These are phyloP conservation scores for Zygotorulaspora danielsina DNA, from an alignment of 805 yeast genomes.

Conservation along the genomic window DNA sequence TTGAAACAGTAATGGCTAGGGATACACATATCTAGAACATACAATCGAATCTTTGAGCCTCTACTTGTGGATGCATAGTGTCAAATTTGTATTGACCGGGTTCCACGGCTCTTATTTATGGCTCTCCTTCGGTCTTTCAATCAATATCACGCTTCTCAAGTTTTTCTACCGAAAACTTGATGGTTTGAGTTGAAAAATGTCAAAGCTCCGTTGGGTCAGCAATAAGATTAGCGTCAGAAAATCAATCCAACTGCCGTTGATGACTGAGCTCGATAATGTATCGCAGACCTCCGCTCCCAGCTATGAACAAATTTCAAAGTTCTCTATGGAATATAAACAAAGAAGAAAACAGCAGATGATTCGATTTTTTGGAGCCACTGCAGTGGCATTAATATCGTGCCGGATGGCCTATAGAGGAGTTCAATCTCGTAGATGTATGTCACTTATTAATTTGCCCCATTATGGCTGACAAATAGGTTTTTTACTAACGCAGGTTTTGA, in stretches of 20 bases:
- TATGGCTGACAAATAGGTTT: background rate
- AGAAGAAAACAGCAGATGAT: slow-evolving; percentile 71
- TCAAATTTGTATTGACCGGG: background rate
- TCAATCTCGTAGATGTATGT: slow-evolving; percentile 58
- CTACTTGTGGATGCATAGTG: slow-evolving; percentile 52
- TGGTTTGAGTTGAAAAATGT: no score
- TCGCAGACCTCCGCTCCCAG: background rate
- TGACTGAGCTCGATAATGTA: background rate
- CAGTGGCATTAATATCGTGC: slow-evolving; percentile 65
- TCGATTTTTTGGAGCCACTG: slow-evolving; percentile 66
- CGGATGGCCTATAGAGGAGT: slow-evolving; percentile 74
- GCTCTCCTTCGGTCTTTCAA: background rate
- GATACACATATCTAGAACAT: no score
- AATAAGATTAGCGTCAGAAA: no score
- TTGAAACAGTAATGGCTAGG: background rate
- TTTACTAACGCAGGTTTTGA: slow-evolving; percentile 13
- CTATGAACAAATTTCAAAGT: slow-evolving; percentile 13
- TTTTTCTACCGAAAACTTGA: background rate
- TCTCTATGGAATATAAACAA: slow-evolving; percentile 44
- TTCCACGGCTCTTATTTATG: background rate
- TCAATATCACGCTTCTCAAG: background rate
- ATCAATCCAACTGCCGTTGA: no score
- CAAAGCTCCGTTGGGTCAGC: no score
- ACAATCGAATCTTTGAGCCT: slow-evolving; percentile 46
- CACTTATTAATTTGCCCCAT: no score